These are phyloP conservation scores for Calvatia gigantea DNA, from an alignment of 768 basidiomycete species.

Conservation along the genomic window DNA sequence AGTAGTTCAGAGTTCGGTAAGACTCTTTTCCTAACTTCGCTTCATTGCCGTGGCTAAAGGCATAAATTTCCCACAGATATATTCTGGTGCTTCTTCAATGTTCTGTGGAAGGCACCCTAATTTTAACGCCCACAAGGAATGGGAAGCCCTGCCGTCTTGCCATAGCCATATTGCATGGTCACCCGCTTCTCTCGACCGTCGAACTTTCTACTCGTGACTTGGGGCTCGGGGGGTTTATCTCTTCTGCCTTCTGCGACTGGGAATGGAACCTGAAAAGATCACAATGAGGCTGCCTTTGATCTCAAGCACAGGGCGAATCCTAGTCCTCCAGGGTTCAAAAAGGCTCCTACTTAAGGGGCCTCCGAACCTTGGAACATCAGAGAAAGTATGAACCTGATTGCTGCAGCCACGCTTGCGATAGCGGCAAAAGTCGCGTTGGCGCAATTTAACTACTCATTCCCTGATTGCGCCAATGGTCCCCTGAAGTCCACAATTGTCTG, in stretches of 20 bases:
- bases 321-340: neutral
- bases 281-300: neutral
- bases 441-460: constrained; percentile 34
- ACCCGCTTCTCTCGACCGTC: neutral
- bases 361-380: neutral
- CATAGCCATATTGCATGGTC: neutral
- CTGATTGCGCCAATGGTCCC: constrained; percentile 45
- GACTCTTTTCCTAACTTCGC: neutral
- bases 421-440: neutral
- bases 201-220: neutral
- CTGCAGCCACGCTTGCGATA: neutral
- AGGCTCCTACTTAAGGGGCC: neutral
- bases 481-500: constrained; percentile 45
- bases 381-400: constrained; percentile 6
- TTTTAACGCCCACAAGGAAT: neutral
- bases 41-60: neutral
- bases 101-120: neutral
- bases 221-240: neutral
- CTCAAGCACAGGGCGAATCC: neutral
- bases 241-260: neutral
- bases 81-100: neutral
- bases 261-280: neutral
- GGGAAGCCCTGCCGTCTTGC: neutral
- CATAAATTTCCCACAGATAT: neutral
- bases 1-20: neutral